Conservation (phyloP, 208 protist genomes). For the Crithidia fasciculata region DNA sequence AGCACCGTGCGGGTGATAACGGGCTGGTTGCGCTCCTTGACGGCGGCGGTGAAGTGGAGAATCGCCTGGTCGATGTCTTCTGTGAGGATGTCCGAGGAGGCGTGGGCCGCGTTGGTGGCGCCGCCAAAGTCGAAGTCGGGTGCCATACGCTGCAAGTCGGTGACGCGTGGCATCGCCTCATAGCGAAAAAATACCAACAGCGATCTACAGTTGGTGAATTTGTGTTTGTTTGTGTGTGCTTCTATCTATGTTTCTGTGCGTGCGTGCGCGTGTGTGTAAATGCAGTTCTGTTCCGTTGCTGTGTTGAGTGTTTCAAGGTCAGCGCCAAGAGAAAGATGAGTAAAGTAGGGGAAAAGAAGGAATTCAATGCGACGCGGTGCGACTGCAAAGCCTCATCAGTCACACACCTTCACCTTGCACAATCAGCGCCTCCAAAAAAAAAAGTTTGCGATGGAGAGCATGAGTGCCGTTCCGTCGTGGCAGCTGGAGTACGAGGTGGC, state of each 20-base stretch:
- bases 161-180: not conserved
- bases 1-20: slow-evolving; percentile 28
- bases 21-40: slow-evolving; percentile 18
- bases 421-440: too few species aligned
- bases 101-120: not conserved
- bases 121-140: not conserved
- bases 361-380: too few species aligned
- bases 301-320: too few species aligned
- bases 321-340: too few species aligned
- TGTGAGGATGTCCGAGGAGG: slow-evolving; percentile 27
- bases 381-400: too few species aligned
- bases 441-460: too few species aligned
- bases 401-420: too few species aligned
- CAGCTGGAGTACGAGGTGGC: too few species aligned
- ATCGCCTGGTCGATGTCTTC: slow-evolving; percentile 45
- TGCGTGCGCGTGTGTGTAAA: too few species aligned
- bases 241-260: not conserved
- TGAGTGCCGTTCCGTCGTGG: too few species aligned
- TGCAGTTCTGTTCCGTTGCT: not conserved
- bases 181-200: slow-evolving; percentile 5
- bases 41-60: slow-evolving; percentile 28
- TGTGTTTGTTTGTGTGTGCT: not conserved
- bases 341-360: too few species aligned
- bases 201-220: not conserved
- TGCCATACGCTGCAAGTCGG: slow-evolving; percentile 1